Conservation (phyloP, 352 stramenopile species). For the Elongisporangium anandrum region DNA sequence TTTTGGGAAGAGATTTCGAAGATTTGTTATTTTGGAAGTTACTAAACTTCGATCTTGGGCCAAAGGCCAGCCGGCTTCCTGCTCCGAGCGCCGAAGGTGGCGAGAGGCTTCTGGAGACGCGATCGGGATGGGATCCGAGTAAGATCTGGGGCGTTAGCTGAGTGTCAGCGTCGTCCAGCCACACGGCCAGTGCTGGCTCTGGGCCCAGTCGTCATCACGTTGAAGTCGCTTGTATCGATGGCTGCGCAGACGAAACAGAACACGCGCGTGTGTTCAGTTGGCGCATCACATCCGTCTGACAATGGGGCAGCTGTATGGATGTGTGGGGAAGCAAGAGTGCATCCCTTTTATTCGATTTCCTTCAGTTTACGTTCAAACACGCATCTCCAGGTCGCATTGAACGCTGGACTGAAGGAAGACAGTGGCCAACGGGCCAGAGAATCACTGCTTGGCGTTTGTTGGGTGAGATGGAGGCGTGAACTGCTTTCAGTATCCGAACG, state of each 20-base stretch:
- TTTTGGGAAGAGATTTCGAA: background rate
- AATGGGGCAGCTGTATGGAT: background rate
- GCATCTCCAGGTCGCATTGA: background rate
- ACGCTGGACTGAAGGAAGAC: background rate
- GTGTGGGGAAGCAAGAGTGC: too few relatives aligned
- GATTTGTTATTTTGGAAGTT: background rate
- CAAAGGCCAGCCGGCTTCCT: background rate
- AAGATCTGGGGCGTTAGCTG: background rate
- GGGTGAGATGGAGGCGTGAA: background rate
- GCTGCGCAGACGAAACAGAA: background rate
- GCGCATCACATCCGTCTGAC: background rate
- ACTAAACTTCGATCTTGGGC: background rate
- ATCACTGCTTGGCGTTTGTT: background rate
- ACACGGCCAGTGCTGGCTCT: background rate
- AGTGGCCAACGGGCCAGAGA: background rate
- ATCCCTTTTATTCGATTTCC: background rate
- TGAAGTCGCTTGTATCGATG: background rate
- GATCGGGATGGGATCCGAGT: background rate
- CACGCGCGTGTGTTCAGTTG: background rate
- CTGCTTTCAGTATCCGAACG: background rate
- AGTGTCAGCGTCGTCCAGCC: background rate
- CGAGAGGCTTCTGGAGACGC: background rate
- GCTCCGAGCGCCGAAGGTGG: background rate
- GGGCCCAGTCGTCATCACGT: background rate
- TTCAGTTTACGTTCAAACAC: background rate